Conservation (phyloP, 2,329 filamentous ascomycete species). For the Claviceps spartinae region DNA sequence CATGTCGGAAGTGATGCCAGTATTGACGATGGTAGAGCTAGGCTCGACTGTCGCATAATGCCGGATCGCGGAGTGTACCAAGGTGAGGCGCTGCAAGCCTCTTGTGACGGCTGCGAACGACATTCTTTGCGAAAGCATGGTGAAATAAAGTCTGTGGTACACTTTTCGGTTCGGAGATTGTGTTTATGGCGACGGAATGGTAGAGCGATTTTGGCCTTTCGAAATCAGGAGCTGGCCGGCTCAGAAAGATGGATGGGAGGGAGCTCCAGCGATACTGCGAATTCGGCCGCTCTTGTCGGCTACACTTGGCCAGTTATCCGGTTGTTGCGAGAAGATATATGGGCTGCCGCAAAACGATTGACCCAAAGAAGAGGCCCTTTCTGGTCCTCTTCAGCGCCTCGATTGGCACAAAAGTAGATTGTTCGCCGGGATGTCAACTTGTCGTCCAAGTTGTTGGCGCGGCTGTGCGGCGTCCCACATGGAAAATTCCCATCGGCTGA, state of each 20-base stretch:
- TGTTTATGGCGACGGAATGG: background rate
- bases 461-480: background rate
- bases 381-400: background rate
- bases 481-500: constrained; percentile 14
- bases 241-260: background rate
- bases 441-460: background rate
- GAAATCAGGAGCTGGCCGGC: background rate
- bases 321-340: background rate
- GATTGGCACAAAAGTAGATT: background rate
- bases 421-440: background rate
- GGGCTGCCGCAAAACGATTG: background rate
- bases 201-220: background rate
- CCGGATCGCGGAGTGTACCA: constrained; percentile 15
- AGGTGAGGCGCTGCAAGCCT: constrained; percentile 15
- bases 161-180: no score
- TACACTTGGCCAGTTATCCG: background rate
- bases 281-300: no score
- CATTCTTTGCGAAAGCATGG: constrained; percentile 20
- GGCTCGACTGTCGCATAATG: constrained; percentile 18
- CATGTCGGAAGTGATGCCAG: constrained; percentile 10
- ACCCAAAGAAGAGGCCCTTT: background rate
- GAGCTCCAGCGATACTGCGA: background rate
- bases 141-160: background rate
- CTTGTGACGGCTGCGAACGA: constrained; percentile 16
- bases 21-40: constrained; percentile 9